These are phyloP conservation scores for Daldinia sp. DNA, from an alignment of 2,329 filamentous ascomycete species.

Conservation along the genomic window DNA sequence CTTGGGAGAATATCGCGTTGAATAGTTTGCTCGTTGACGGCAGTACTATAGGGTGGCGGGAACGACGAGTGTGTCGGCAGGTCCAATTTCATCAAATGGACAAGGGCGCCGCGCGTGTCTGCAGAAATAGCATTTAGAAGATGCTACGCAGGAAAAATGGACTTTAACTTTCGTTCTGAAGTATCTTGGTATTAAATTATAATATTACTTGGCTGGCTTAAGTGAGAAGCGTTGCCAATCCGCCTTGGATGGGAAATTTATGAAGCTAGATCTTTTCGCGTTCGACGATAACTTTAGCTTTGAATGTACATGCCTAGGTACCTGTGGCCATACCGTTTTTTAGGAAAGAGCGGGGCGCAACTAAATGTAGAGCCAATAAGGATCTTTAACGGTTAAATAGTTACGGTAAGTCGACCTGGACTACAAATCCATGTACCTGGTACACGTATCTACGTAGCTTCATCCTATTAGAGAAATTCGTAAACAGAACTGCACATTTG, in stretches of 20 bases:
- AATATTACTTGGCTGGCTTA: background rate
- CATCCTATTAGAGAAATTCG: slow-evolving; percentile 19
- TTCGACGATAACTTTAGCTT: slow-evolving; percentile 28
- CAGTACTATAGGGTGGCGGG: slow-evolving; percentile 24
- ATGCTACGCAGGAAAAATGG: slow-evolving; percentile 13
- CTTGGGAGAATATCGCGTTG: slow-evolving; percentile 50
- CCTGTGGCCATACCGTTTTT: background rate
- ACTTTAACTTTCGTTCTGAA: background rate
- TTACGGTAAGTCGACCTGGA: background rate
- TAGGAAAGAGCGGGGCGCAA: background rate
- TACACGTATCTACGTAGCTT: slow-evolving; percentile 9
- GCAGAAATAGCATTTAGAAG: slow-evolving; percentile 46
- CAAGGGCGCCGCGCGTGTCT: slow-evolving; percentile 45
- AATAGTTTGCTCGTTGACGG: slow-evolving; percentile 31
- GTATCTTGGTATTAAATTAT: background rate
- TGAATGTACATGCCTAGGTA: slow-evolving; percentile 20
- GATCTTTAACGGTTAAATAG: background rate
- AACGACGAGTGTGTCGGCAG: slow-evolving; percentile 40
- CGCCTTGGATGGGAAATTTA: slow-evolving; percentile 32
- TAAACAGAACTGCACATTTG: slow-evolving; percentile 15
- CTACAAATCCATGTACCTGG: background rate
- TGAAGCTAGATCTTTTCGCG: slow-evolving; percentile 36
- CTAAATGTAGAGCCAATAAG: background rate
- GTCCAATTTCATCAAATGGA: slow-evolving; percentile 50
- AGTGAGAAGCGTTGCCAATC: slow-evolving; percentile 16